Percentiles rank a stretch among this genome's conserved stretches.
Conservation (phyloP, 306 rosid genomes). For the Hippophae tibetana region DNA sequence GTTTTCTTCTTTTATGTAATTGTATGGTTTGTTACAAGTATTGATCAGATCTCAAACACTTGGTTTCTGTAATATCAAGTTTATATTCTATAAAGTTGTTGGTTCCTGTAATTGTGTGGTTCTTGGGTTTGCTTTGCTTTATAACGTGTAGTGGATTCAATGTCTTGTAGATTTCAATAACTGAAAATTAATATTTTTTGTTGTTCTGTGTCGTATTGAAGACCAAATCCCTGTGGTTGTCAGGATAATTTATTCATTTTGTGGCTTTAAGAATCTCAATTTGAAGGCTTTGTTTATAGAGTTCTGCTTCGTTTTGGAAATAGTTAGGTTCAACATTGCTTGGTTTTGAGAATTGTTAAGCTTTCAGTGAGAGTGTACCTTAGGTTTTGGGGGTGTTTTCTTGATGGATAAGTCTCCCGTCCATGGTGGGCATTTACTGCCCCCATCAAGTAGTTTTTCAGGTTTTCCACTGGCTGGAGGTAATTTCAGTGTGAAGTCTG, state of each 20-base stretch:
- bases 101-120: no score
- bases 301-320: slow-evolving; percentile 2
- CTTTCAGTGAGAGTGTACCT: slow-evolving; percentile 6
- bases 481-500: slow-evolving; percentile 58
- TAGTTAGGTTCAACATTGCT: slow-evolving; percentile 4
- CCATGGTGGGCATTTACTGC: slow-evolving; percentile 62
- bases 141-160: not conserved
- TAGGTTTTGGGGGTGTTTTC: slow-evolving; percentile 12
- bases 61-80: not conserved
- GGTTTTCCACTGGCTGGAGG: slow-evolving; percentile 42
- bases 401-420: slow-evolving; percentile 62
- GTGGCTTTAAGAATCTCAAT: not conserved
- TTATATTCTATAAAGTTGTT: no score
- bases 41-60: slow-evolving; percentile 19
- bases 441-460: slow-evolving; percentile 56
- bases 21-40: not conserved
- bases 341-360: slow-evolving; percentile 21
- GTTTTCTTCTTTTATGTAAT: not conserved
- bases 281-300: not conserved
- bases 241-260: not conserved
- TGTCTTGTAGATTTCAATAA: not conserved
- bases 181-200: not conserved
- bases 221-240: slow-evolving; percentile 9
- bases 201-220: not conserved
- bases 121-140: slow-evolving; percentile 2